Evolutionary conservation across 1,284 basidiomycete genomes (phyloP).

Genomic region (Apiotrichum laibachii): DNA sequence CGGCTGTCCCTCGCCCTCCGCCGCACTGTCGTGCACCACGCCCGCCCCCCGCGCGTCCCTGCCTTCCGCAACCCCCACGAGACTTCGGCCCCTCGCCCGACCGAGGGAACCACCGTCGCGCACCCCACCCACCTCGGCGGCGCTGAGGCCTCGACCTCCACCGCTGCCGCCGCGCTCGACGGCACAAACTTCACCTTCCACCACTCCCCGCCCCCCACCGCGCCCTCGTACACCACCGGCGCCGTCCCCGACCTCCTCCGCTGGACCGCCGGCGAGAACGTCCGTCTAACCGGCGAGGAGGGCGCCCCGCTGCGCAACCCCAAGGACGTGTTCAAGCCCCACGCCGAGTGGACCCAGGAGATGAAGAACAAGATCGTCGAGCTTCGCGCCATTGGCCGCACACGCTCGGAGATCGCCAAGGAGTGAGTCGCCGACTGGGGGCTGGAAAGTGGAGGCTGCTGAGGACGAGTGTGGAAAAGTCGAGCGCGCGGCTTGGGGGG

Average conservation of each 20-base stretch:
- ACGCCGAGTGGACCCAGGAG: slow-evolving; percentile 11
- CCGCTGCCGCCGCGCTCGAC: slow-evolving; percentile 13
- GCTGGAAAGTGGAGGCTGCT: background rate
- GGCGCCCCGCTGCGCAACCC: slow-evolving; percentile 19
- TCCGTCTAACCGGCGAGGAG: slow-evolving; percentile 36
- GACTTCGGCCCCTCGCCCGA: slow-evolving; percentile 29
- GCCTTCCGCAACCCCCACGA: slow-evolving; percentile 34
- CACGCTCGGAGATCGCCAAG: slow-evolving; percentile 35
- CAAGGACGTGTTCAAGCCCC: background rate
- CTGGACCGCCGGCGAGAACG: slow-evolving; percentile 37
- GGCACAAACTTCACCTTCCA: slow-evolving; percentile 37
- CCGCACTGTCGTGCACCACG: slow-evolving; percentile 39
- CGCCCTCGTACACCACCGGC: slow-evolving; percentile 44
- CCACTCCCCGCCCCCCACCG: slow-evolving; percentile 44
- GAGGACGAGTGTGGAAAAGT: background rate
- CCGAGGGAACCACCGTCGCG: slow-evolving; percentile 41
- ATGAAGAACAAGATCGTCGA: slow-evolving; percentile 13
- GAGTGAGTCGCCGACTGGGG: slow-evolving; percentile 27
- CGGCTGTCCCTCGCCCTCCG: slow-evolving; percentile 7
- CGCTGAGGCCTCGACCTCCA: slow-evolving; percentile 7
- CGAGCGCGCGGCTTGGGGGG: no score
- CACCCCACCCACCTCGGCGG: slow-evolving; percentile 19
- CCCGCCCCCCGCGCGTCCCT: slow-evolving; percentile 41
- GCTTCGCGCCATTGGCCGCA: slow-evolving; percentile 32
- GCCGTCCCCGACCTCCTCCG: slow-evolving; percentile 35